Evolutionary conservation across 2,329 filamentous ascomycete genomes (phyloP).

Genomic region (Rhynchosporium graminicola): DNA sequence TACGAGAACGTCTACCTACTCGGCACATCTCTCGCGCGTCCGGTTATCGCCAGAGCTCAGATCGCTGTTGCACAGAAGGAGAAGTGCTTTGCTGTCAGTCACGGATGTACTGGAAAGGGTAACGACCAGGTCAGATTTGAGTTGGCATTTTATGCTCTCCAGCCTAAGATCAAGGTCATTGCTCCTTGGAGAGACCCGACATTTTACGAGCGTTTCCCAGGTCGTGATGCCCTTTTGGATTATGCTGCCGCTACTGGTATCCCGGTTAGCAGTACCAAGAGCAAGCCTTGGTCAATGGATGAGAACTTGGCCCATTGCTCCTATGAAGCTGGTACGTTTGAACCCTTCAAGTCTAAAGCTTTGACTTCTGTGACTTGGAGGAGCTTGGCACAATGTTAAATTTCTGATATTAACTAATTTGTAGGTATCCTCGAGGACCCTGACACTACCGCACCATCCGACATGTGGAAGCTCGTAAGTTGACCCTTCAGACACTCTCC

Average conservation of each 20-base stretch:
- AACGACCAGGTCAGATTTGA: constrained; percentile 69
- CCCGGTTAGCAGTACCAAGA: constrained; percentile 72
- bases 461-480: constrained; percentile 71
- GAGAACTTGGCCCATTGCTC: constrained; percentile 75
- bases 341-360: neutral
- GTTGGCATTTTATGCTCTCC: constrained; percentile 59
- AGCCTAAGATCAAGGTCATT: constrained; percentile 69
- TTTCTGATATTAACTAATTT: neutral
- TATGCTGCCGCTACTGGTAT: constrained; percentile 68
- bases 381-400: neutral
- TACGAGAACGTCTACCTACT: constrained; percentile 68
- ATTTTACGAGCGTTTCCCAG: constrained; percentile 71
- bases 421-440: constrained; percentile 68
- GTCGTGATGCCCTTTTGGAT: constrained; percentile 71
- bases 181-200: constrained; percentile 72
- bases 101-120: constrained; percentile 64
- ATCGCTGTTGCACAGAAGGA: constrained; percentile 65
- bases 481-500: neutral
- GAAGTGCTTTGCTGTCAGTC: constrained; percentile 49
- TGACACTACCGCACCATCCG: constrained; percentile 64
- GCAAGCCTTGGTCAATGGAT: constrained; percentile 68
- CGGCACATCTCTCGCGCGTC: constrained; percentile 65
- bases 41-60: constrained; percentile 68
- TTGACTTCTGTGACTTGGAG: neutral
- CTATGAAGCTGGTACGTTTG: constrained; percentile 58